Conservation (phyloP, 106 monocot genomes). For the Allium fistulosum region DNA sequence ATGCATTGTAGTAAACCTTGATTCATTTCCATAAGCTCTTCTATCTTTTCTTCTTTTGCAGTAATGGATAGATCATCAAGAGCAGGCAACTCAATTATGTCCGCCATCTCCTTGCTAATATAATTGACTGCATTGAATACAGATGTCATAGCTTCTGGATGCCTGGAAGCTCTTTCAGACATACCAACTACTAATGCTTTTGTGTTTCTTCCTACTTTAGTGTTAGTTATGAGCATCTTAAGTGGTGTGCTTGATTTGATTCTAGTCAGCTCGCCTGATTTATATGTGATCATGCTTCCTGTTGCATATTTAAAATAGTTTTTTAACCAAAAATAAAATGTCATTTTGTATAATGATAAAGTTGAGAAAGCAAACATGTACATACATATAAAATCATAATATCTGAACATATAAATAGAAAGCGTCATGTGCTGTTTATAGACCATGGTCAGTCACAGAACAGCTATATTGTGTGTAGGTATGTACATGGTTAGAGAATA, state of each 20-base stretch:
- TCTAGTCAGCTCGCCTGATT: constrained; percentile 46
- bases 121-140: constrained; percentile 73
- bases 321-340: too few relatives aligned
- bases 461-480: too few relatives aligned
- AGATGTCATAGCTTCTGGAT: constrained; percentile 76
- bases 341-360: too few relatives aligned
- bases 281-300: constrained; percentile 82
- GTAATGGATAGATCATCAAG: constrained; percentile 47
- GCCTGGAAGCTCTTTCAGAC: constrained; percentile 53
- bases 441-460: too few relatives aligned
- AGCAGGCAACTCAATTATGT: constrained; percentile 44
- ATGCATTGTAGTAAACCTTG: constrained; percentile 90
- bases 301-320: neutral
- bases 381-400: too few relatives aligned
- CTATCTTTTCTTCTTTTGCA: constrained; percentile 62
- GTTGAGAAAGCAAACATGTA: too few relatives aligned
- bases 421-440: too few relatives aligned
- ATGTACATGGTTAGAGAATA: too few relatives aligned
- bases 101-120: constrained; percentile 67
- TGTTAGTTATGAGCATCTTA: constrained; percentile 90
- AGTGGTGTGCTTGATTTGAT: constrained; percentile 46
- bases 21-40: constrained; percentile 93
- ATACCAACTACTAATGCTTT: constrained; percentile 79
- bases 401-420: too few relatives aligned
- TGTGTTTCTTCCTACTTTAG: constrained; percentile 84